Evolutionary conservation across 257 asterid genomes (phyloP).

Genomic region (Solanum paucissectum): DNA sequence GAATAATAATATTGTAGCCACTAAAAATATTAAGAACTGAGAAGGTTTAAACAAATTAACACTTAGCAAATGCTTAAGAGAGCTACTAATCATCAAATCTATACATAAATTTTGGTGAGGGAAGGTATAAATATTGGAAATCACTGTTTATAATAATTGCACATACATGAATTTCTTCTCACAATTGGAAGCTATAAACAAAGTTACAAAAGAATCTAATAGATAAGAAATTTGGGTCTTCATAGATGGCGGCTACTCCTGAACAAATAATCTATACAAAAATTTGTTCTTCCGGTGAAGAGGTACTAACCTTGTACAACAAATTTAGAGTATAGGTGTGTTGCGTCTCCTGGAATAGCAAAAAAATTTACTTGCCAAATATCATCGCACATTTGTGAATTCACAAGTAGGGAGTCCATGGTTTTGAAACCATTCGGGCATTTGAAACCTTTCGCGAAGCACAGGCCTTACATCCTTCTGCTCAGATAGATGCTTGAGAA

Average conservation of each 20-base stretch:
- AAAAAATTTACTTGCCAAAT: not conserved
- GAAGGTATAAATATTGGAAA: slow-evolving; percentile 4
- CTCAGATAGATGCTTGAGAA: slow-evolving; percentile 75
- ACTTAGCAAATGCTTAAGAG: not conserved
- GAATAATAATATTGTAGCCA: not conserved
- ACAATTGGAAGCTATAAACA: slow-evolving; percentile 24
- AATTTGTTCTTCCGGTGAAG: slow-evolving; percentile 5
- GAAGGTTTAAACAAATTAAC: not conserved
- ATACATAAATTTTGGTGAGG: slow-evolving; percentile 22
- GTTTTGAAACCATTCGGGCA: slow-evolving; percentile 90
- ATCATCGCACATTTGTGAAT: slow-evolving; percentile 25
- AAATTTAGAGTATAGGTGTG: not conserved
- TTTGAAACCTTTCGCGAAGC: slow-evolving; percentile 71
- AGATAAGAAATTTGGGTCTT: slow-evolving; percentile 5
- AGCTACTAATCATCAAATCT: not conserved
- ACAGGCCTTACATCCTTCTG: slow-evolving; percentile 74
- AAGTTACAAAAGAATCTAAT: slow-evolving; percentile 21
- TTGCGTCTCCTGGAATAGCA: not conserved
- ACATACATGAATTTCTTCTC: slow-evolving; percentile 9
- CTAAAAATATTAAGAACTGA: not conserved
- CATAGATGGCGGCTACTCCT: not conserved
- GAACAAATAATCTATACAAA: slow-evolving; percentile 14
- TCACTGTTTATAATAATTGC: slow-evolving; percentile 12
- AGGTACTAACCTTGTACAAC: slow-evolving; percentile 1
- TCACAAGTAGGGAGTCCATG: slow-evolving; percentile 71